Evolutionary conservation across 139 green algal species (phyloP), one percentile per base, ranked within the genome.

Genomic region (Picochlorum sp.): DNA sequence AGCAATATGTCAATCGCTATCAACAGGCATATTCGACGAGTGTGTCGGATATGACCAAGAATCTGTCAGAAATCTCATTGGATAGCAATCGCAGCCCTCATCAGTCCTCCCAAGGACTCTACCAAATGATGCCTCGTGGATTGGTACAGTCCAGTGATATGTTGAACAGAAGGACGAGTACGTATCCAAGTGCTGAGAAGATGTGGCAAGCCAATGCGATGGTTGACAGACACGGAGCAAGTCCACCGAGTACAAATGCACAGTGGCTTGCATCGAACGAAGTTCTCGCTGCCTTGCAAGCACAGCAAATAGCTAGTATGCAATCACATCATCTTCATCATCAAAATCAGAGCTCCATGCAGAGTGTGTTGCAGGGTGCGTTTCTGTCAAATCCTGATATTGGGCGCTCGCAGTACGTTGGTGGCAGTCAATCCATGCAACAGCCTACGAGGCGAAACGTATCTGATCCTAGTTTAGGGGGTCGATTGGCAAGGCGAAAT

Each of bases 401-500:
- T 54, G 47, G 47, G 6, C 16, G 47, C 15, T 21, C 15, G 18
- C 47, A 20, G n/a, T 54, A 54, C 11, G 34, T 13, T 54, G 47
- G n/a, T 9, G 16, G 11, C 47, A 41, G 34, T 41, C 34, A 41
- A 41, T 11, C 34, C 24, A 60, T 24, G 23, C 67, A 79, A 62
- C 70, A 76, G 45, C 52, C 51, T n/a, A 51, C 61, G 21, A 62
- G 20, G 34, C 6, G 47, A 21, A 20, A 54, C 23, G 4, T 26
- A 6, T 54, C 47, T 21, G 80, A 65, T 51, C 68, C 66, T 47
- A 65, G 68, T 56, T 51, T 85, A 62, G 77, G 69, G 3, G 88
- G 88, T n/a, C 71, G 88, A 11, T 71, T 94, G 1, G 82, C 76
- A 30, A 69, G 88, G 7, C 76, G 87, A 30, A 81, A 79, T 4